These are phyloP conservation scores for Nemania diffusa DNA, from an alignment of 2,329 filamentous ascomycete genomes.

Conservation along the genomic window DNA sequence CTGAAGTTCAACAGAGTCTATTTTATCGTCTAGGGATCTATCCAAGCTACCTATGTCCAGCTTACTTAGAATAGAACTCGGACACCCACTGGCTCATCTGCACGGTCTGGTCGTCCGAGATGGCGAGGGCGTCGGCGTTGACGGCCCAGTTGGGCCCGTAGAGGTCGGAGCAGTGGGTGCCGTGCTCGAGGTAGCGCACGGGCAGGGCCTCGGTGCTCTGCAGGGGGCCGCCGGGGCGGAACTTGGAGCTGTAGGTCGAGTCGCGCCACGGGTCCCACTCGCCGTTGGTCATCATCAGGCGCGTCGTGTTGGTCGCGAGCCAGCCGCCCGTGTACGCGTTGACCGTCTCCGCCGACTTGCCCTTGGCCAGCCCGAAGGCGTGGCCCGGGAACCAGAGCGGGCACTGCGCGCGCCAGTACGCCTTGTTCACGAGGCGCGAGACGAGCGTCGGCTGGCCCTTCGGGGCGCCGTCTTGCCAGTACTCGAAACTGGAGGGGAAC, in stretches of 20 bases:
- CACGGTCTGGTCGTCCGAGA: slow-evolving; percentile 62
- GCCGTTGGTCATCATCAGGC: slow-evolving; percentile 55
- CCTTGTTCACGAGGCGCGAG: slow-evolving; percentile 51
- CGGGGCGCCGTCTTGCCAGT: slow-evolving; percentile 59
- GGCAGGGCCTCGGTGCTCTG: slow-evolving; percentile 49
- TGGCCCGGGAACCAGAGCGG: slow-evolving; percentile 58
- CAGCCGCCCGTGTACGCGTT: slow-evolving; percentile 56
- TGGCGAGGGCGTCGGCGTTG: slow-evolving; percentile 60
- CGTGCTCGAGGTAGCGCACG: slow-evolving; percentile 50
- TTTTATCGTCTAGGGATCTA: slow-evolving; percentile 6
- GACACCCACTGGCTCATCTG: slow-evolving; percentile 65
- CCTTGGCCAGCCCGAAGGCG: slow-evolving; percentile 49
- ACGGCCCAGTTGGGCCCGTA: slow-evolving; percentile 58
- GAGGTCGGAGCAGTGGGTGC: slow-evolving; percentile 55
- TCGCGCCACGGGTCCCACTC: slow-evolving; percentile 56
- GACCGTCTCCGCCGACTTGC: slow-evolving; percentile 48
- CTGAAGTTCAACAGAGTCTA: background rate
- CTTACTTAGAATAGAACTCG: slow-evolving; percentile 56
- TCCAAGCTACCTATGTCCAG: background rate
- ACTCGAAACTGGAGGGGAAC: slow-evolving; percentile 48
- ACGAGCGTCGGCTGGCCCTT: slow-evolving; percentile 53
- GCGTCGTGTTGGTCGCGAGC: slow-evolving; percentile 53
- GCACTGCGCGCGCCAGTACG: slow-evolving; percentile 58
- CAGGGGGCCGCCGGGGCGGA: slow-evolving; percentile 53
- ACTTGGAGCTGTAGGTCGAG: slow-evolving; percentile 51